phyloP scores from a whole-genome alignment of 2,329 filamentous ascomycete genomes.

The Xylaria hypoxylon region DNA sequence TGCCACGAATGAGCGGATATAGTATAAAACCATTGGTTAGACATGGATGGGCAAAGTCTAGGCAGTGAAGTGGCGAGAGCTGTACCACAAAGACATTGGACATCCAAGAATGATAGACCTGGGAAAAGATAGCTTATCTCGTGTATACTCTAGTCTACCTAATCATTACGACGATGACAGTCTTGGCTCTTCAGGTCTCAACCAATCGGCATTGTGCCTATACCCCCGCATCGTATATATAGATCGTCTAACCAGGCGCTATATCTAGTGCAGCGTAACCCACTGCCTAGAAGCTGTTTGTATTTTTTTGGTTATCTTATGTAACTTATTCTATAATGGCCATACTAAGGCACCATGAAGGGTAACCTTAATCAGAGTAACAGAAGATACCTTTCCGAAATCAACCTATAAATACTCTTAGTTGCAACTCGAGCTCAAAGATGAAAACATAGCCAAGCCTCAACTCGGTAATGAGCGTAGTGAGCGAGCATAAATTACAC shows the following conservation, averaged over 20 bases:
- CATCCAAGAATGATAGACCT: constrained; percentile 41
- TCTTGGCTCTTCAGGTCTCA: constrained; percentile 27
- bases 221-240: constrained; percentile 14
- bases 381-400: no score
- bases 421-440: no score
- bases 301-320: not conserved
- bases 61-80: constrained; percentile 21
- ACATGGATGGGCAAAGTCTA: constrained; percentile 7
- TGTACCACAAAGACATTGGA: constrained; percentile 3
- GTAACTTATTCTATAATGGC: no score
- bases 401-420: no score
- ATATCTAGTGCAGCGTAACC: not conserved
- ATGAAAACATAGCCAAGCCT: no score
- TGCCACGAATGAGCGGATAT: constrained; percentile 32
- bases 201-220: constrained; percentile 24
- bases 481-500: no score
- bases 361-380: no score
- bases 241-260: no score
- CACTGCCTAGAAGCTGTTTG: not conserved
- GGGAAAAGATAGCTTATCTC: constrained; percentile 39
- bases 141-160: constrained; percentile 39
- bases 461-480: no score
- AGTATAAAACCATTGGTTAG: constrained; percentile 35
- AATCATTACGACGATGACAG: constrained; percentile 13
- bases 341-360: no score